A percentile compares a stretch with the other conserved stretches of the same genome.
phyloP scores from a whole-genome alignment of 106 monocot genomes.

The Amphibolis antarctica region DNA sequence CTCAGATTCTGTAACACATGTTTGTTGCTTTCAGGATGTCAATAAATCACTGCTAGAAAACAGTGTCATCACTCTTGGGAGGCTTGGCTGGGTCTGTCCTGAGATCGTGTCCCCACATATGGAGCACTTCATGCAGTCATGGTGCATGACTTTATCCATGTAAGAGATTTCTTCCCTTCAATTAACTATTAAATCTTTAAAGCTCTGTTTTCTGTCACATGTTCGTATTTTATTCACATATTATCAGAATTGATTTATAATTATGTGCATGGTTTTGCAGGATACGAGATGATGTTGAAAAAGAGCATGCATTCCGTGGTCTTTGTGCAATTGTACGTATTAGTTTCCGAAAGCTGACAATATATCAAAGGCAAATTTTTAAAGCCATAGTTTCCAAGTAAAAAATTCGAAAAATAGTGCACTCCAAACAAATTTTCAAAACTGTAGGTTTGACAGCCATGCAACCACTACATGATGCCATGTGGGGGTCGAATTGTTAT shows the following conservation, averaged over 20 bases:
- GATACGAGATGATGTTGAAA: slow-evolving; percentile 95
- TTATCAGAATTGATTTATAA: neutral
- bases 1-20: neutral
- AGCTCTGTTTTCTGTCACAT: neutral
- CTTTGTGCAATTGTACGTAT: slow-evolving; percentile 76
- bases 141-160: slow-evolving; percentile 83
- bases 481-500: no score
- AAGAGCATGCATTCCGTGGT: slow-evolving; percentile 94
- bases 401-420: no score
- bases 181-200: neutral
- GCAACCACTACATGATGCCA: no score
- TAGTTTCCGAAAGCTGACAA: neutral
- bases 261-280: slow-evolving; percentile 28
- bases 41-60: slow-evolving; percentile 94
- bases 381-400: no score
- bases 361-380: no score
- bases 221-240: neutral
- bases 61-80: slow-evolving; percentile 94
- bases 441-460: no score
- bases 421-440: no score
- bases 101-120: slow-evolving; percentile 89
- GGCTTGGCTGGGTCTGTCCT: slow-evolving; percentile 91
- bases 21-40: slow-evolving; percentile 31
- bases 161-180: slow-evolving; percentile 36
- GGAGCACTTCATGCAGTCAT: slow-evolving; percentile 86